A percentile compares a stretch with the other conserved stretches of the same genome.
These are phyloP conservation scores for Picea glauca DNA, from an alignment of 75 land plant species.

Conservation along the genomic window DNA sequence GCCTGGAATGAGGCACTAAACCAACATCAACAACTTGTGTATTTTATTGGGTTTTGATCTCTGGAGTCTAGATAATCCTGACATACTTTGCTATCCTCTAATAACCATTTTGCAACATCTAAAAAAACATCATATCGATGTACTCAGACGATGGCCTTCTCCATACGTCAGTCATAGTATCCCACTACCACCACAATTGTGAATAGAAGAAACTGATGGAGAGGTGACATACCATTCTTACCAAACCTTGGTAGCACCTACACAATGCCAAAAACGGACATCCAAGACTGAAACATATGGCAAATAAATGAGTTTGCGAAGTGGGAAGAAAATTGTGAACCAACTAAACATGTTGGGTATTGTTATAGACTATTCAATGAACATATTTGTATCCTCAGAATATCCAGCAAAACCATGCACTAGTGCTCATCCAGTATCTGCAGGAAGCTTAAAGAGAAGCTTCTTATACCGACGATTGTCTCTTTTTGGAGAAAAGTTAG, in stretches of 20 bases:
- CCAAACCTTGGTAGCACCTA: constrained; percentile 88
- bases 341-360: constrained; percentile 99
- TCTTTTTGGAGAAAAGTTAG: constrained; percentile 44
- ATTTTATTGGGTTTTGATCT: too few species aligned
- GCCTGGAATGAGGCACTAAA: too few species aligned
- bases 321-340: constrained; percentile 95
- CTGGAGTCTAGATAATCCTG: too few species aligned
- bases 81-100: too few species aligned
- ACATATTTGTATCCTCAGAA: constrained; percentile 94
- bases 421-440: constrained; percentile 82
- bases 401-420: constrained; percentile 99
- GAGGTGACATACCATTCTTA: constrained; percentile 94
- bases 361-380: constrained; percentile 91
- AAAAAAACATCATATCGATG: too few species aligned
- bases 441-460: constrained; percentile 69
- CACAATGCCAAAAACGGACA: constrained; percentile 92
- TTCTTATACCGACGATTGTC: constrained; percentile 80
- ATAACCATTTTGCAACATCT: too few species aligned
- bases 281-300: constrained; percentile 58
- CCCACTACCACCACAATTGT: constrained; percentile 92
- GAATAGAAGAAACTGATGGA: constrained; percentile 75
- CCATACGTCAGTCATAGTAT: too few species aligned
- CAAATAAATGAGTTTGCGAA: constrained; percentile 70
- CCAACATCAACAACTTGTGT: too few species aligned
- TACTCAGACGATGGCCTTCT: too few species aligned